A percentile compares a stretch with the other conserved stretches of the same genome.
These are phyloP conservation scores for Austroboletus novae-zelandiae DNA, from an alignment of 1,284 basidiomycete species.

Conservation along the genomic window DNA sequence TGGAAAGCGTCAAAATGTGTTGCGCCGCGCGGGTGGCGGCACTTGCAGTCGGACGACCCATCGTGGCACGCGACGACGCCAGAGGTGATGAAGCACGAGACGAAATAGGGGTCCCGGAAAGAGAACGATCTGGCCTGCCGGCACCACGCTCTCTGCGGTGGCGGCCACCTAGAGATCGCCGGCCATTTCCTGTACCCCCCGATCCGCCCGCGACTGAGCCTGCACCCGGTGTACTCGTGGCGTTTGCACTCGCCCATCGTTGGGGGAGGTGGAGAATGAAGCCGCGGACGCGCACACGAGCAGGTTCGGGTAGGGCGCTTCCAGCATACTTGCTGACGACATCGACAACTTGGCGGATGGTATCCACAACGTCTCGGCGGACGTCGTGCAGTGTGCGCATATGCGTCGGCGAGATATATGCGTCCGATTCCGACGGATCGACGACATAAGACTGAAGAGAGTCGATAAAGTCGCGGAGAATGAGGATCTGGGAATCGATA, in stretches of 20 bases:
- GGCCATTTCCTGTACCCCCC: slow-evolving; percentile 27
- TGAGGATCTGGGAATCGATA: slow-evolving; percentile 84
- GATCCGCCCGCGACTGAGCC: slow-evolving; percentile 38
- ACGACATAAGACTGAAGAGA: slow-evolving; percentile 52
- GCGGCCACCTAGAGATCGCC: slow-evolving; percentile 18
- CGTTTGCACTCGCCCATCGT: slow-evolving; percentile 60
- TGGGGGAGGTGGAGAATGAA: slow-evolving; percentile 83
- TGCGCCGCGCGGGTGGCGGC: slow-evolving; percentile 73
- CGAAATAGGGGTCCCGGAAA: slow-evolving; percentile 28
- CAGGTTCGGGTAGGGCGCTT: slow-evolving; percentile 80
- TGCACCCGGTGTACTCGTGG: slow-evolving; percentile 24
- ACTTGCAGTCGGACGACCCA: slow-evolving; percentile 44
- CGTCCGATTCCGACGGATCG: slow-evolving; percentile 24
- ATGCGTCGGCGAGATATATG: slow-evolving; percentile 49
- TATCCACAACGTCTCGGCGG: slow-evolving; percentile 80
- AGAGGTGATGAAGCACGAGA: slow-evolving; percentile 31
- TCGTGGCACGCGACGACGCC: slow-evolving; percentile 23
- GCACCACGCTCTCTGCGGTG: slow-evolving; percentile 31
- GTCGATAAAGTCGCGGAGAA: slow-evolving; percentile 79
- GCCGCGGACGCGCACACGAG: slow-evolving; percentile 70
- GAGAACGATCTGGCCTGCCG: slow-evolving; percentile 31
- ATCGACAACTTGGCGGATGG: slow-evolving; percentile 85
- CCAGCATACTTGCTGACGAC: slow-evolving; percentile 88
- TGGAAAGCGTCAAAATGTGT: slow-evolving; percentile 79
- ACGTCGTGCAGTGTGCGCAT: slow-evolving; percentile 70